Percentiles rank a stretch among this genome's conserved stretches.
Evolutionary conservation across 2,329 filamentous ascomycete species (phyloP).

Genomic region (Phyllosticta capitalensis): DNA sequence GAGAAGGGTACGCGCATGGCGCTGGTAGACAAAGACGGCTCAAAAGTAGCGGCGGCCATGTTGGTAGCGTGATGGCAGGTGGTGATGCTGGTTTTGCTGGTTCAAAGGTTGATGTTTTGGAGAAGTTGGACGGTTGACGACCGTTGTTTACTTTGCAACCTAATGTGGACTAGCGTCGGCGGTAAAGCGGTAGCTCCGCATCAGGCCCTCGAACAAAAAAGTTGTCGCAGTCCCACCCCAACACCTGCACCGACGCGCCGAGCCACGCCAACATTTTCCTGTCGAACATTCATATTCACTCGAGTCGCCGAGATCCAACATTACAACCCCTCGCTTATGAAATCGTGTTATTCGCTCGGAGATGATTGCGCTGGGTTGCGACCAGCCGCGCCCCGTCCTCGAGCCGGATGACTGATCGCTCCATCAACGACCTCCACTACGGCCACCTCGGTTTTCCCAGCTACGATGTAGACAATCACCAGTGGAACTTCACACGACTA

Average conservation of each 20-base stretch:
- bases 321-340: neutral
- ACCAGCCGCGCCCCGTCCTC: conserved; percentile 11
- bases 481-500: conserved; percentile 41
- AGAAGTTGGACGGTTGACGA: neutral
- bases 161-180: neutral
- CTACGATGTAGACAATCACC: conserved; percentile 38
- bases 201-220: neutral
- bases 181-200: neutral
- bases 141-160: neutral
- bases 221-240: neutral
- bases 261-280: neutral
- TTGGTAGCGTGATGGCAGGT: too few species aligned
- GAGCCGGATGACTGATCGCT: conserved; percentile 50
- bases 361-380: neutral
- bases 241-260: neutral
- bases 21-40: conserved; percentile 59
- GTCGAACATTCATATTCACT: neutral
- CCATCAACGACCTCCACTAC: conserved; percentile 40
- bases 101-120: neutral
- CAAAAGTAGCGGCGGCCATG: conserved; percentile 50
- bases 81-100: neutral
- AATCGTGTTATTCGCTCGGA: neutral
- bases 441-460: conserved; percentile 44
- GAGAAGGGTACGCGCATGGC: conserved; percentile 46
- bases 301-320: neutral